Evolutionary conservation across 2,329 filamentous ascomycete species (phyloP), one percentile per base, ranked within the genome.

Genomic region (Byssothecium circinans): DNA sequence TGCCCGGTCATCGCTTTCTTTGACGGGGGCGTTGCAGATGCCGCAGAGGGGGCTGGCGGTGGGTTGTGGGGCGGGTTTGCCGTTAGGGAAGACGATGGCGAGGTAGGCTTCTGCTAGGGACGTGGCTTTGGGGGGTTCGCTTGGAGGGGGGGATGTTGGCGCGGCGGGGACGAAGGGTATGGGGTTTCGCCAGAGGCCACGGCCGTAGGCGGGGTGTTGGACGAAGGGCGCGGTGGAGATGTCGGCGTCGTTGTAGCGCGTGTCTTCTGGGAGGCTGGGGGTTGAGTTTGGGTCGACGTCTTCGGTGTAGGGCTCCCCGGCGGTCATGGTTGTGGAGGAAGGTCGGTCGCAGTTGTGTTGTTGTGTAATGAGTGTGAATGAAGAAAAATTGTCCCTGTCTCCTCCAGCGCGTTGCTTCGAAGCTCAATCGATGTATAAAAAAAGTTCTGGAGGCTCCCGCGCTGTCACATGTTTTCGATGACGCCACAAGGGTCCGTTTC

Each of bases 91-190:
- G 17, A 89, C 86, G 49, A 89, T 78, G 50, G 78, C 81, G 20
- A 88, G 78, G 58, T 90, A 89, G 37, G 82, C 71, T 46, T 88
- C 82, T 1, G 81, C 77, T 27, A 81, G 65, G 64, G 51, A 81
- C 8, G 77, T 74, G 35, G 56, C 48, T 54, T 79, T 60, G 18
- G 57, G 58, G 35, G 52, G 39, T n/a, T 53, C 23, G n/a, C 51
- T 33, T 11, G 60, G 54, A 14, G 60, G 54, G 6, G 58, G 29
- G 20, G 52, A 46, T 20, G 55, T 37, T 6, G 64, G 43, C 4
- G 73, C 71, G 17, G 81, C 77, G 17, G 78, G 74, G 12, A 87
- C 80, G 62, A 87, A 87, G 5, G 76, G 73, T 35, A 87, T 78
- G 43, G 79, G 77, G 73, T 75, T 69, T 81, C 84, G 56, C 62